A percentile compares a stretch with the other conserved stretches of the same genome.
Evolutionary conservation across 805 yeast genomes (phyloP).

Genomic region (Candida tallmaniae): DNA sequence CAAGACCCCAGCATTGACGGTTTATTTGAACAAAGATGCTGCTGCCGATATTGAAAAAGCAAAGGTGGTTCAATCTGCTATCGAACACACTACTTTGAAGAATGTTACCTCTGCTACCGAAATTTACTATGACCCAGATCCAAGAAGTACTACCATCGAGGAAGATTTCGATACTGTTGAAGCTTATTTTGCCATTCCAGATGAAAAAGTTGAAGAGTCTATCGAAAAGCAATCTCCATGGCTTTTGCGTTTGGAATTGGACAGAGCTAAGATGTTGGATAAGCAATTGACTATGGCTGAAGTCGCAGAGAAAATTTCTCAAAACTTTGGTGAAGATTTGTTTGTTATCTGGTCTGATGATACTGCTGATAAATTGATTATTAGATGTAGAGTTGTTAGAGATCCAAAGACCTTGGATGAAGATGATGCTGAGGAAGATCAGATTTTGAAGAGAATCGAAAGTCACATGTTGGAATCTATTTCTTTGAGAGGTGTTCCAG

Average conservation of each 20-base stretch:
- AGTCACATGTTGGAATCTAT: constrained; percentile 94
- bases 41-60: constrained; percentile 92
- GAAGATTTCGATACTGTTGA: constrained; percentile 97
- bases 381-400: constrained; percentile 97
- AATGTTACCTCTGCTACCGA: constrained; percentile 97
- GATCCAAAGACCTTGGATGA: constrained; percentile 92
- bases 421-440: constrained; percentile 96
- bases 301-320: constrained; percentile 92
- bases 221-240: constrained; percentile 96
- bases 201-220: constrained; percentile 92
- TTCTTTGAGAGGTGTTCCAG: constrained; percentile 92
- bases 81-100: constrained; percentile 91
- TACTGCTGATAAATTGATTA: constrained; percentile 91
- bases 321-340: constrained; percentile 89
- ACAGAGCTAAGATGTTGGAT: constrained; percentile 98
- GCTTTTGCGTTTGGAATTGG: constrained; percentile 93
- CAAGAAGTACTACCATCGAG: constrained; percentile 91
- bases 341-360: constrained; percentile 99
- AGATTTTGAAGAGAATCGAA: constrained; percentile 90
- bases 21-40: constrained; percentile 75
- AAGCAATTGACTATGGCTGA: constrained; percentile 97
- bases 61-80: constrained; percentile 91
- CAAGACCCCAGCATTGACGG: constrained; percentile 98
- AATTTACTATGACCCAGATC: constrained; percentile 97
- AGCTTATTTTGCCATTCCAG: constrained; percentile 95